Base-by-base conservation (phyloP, 2,329 filamentous ascomycete genomes). In the Penicillium frequentans region DNA sequence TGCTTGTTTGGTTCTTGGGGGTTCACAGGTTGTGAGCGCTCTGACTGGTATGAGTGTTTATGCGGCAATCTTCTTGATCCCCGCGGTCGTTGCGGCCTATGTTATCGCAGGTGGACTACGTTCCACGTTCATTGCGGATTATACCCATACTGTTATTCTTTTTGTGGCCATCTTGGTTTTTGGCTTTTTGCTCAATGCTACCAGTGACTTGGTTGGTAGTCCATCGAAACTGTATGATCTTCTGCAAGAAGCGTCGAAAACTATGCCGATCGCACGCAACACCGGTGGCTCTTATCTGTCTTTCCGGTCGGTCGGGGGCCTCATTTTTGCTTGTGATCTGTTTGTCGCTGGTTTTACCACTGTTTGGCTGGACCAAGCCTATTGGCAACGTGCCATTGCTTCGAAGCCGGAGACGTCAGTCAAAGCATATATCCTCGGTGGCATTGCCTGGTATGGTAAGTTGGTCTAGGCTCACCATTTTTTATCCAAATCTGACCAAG, bases 11-110 rank as follows among this genome's bases (percentile, higher is more conserved):
- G 70, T 78, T 2, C 68, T 77, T 3, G 73, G 74, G 6, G 76
- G 75, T 8, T 69, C 67, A 10, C 71, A 74, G 55, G 75, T 76
- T 35, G 71, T 79, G 14, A 68, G 63, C 5, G 75, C 74, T 1
- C 54, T 79, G 19, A 74, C 75, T 3, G 76, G 75, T 5, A 72
- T 79, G 49, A 76, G 77, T 44, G 72, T 78, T 27, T 78, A 77
- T 53, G 77, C 67, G 0, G 74, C 76, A 0, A 73, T 66, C 50
- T 78, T 76, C 54, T 64, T 78, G 35, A 75, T 77, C 45, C 75
- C 75, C 0, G 56, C 73, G 0, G 75, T 73, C 1, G 75, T 77
- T 0, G 70, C 68, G 1, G 72, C 68, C 1, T 79, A 79, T 58
- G 74, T 77, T 4, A 72, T 77, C 51, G 68, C 68, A 2, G 76